Conservation (phyloP, 2,329 filamentous ascomycete genomes). For the Claviceps africana region DNA sequence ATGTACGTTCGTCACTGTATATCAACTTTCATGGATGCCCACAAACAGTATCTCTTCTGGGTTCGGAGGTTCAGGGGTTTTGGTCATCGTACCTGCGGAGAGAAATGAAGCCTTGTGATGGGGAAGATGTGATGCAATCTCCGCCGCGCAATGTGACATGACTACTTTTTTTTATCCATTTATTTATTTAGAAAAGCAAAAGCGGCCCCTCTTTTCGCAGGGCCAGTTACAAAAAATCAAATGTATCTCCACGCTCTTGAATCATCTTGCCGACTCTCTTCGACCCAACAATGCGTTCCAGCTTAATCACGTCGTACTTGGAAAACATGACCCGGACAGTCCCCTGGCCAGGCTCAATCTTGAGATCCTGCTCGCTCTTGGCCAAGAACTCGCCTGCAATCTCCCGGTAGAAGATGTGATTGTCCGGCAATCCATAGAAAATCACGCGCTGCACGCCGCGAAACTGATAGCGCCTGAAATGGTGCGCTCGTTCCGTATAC, state of each 20-base stretch:
- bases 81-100: background rate
- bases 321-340: slow-evolving; percentile 58
- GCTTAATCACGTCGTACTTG: slow-evolving; percentile 74
- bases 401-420: slow-evolving; percentile 68
- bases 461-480: slow-evolving; percentile 80
- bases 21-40: background rate
- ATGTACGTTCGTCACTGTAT: slow-evolving; percentile 1
- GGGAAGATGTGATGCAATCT: background rate
- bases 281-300: slow-evolving; percentile 78
- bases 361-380: slow-evolving; percentile 42
- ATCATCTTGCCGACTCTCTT: slow-evolving; percentile 75
- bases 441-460: slow-evolving; percentile 72
- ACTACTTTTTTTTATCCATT: background rate
- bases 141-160: background rate
- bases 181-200: background rate
- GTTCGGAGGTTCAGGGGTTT: background rate
- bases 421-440: slow-evolving; percentile 83
- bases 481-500: slow-evolving; percentile 92
- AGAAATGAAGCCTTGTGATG: background rate
- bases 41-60: background rate
- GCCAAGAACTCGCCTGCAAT: slow-evolving; percentile 54
- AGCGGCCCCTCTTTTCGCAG: background rate
- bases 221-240: slow-evolving; percentile 64
- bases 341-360: slow-evolving; percentile 43
- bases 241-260: slow-evolving; percentile 71